These are phyloP conservation scores for Exserohilum turcica DNA, from an alignment of 2,329 filamentous ascomycete species.

Conservation along the genomic window DNA sequence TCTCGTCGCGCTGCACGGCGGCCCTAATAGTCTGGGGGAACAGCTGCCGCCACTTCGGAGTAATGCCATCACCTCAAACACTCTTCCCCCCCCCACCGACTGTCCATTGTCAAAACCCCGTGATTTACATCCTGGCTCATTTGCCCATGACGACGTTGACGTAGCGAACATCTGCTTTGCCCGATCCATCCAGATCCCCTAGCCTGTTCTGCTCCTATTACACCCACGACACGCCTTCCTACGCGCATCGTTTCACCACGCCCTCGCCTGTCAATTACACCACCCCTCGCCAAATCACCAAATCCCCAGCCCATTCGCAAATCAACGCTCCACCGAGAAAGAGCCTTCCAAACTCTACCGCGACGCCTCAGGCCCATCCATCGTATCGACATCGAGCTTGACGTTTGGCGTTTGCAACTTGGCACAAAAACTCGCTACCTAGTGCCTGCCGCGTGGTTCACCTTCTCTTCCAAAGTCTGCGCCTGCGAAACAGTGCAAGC, in stretches of 20 bases:
- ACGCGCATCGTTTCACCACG: conserved; percentile 43
- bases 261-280: conserved; percentile 35
- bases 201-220: conserved; percentile 13
- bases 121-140: conserved; percentile 21
- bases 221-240: conserved; percentile 28
- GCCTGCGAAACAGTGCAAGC: conserved; percentile 20
- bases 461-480: conserved; percentile 6
- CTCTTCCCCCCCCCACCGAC: conserved; percentile 28
- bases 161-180: conserved; percentile 14
- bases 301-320: conserved; percentile 9
- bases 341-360: conserved; percentile 13
- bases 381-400: conserved; percentile 3
- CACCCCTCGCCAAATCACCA: conserved; percentile 16
- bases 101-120: conserved; percentile 17
- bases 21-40: conserved; percentile 15
- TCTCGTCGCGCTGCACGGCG: not conserved
- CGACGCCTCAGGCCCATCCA: conserved; percentile 19
- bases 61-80: conserved; percentile 14
- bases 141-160: conserved; percentile 21
- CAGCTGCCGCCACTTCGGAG: conserved; percentile 21
- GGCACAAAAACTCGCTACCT: not conserved
- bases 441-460: not conserved
- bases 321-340: conserved; percentile 10
- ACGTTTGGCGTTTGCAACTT: not conserved
- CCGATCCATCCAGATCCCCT: conserved; percentile 10